Base-by-base conservation (phyloP, 2,329 filamentous ascomycete genomes). In the Sporothrix variecibatus region DNA sequence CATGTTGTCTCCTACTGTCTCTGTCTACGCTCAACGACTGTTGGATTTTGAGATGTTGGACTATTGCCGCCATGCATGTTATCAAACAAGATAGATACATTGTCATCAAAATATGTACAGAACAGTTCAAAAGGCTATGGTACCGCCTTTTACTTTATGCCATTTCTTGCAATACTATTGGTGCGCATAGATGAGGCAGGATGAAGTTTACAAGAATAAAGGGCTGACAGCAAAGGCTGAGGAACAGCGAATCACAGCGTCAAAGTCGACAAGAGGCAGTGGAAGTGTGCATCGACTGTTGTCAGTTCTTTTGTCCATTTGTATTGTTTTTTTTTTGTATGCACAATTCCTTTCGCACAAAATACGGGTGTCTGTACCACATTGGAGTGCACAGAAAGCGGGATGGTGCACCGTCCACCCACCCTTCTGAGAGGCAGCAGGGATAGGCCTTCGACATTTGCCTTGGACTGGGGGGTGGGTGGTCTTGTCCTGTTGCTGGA, bases 201-300 rank as follows among this genome's bases (percentile, higher is more conserved):
- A 60, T 60, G 56, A 34, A 34, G 34, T n/a, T 43, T 65, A 43
- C 34, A 43, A 65, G 60, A 65, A 5, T 43, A 65, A 43, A 65
- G 60, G 60, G 60, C 60, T 43, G 60, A 43, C 60, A 15, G 34
- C 38, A 23, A 65, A 65, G 34, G 60, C n/a, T 43, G 34, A 15
- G 7, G 3, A 26, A 3, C 60, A 26, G 34, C 60, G 11, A 65
- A 65, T 65, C 60, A 65, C 34, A 65, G 5, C 2, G 60, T 26
- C 60, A 17, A 65, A 65, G n/a, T n/a, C 9, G 38, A 12, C 60
- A 43, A 65, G 60, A 43, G 9, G n/a, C n/a, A 17, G 20, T 43
- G 5, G 17, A 43, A 65, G n/a, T 43, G 34, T 65, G 60, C 60
- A 11, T 64, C 34, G 20, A 28, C 7, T 28, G 23, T 26, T 15